Percentiles rank a stretch among this genome's conserved stretches.
phyloP scores from a whole-genome alignment of 176 grass and related monocot species.

The bread wheat (Triticum aestivum) region IWGSC_CS_RefSeq_v2.1 NC_057799.1:424297460-424297959 shows the following conservation, averaged over 20 bases:
- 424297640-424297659: conserved; percentile 8
- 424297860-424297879: conserved; percentile 61
- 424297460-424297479: no score
- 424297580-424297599: background rate
- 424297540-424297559: background rate
- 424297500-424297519: background rate
- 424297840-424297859: conserved; percentile 57
- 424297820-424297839: conserved; percentile 62
- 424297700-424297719: conserved; percentile 44
- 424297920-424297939: conserved; percentile 60
- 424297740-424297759: conserved; percentile 59
- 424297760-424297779: conserved; percentile 47
- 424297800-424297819: conserved; percentile 26
- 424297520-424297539: background rate
- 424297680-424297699: conserved; percentile 7
- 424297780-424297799: conserved; percentile 13
- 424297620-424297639: background rate
- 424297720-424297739: conserved; percentile 51
- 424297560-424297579: background rate
- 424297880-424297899: conserved; percentile 60
- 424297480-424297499: no score
- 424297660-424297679: conserved; percentile 10
- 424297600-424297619: conserved; percentile 12
- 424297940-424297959: conserved; percentile 58
- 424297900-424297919: conserved; percentile 40